Base-by-base conservation (phyloP, 2,329 filamentous ascomycete genomes). In the Colletotrichum acutatum region DNA sequence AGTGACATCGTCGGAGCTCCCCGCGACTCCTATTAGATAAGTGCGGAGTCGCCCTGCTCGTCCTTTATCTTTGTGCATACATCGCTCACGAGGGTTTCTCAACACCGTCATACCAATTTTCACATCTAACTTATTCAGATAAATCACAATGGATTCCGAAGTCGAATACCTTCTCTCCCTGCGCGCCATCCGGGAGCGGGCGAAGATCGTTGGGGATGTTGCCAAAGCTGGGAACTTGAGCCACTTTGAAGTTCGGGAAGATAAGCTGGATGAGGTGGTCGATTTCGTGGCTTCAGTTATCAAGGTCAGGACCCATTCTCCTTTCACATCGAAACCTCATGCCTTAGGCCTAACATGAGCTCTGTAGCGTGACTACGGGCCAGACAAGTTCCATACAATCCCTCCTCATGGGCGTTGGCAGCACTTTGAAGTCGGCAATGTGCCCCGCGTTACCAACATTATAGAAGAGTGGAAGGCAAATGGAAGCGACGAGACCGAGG, bases 361-460 rank as follows among this genome's bases (percentile, higher is more conserved):
- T 53, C 34, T 3, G 7, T 42, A 88, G 86, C 84, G 86, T 22
- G 86, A 88, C 74, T 88, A 86, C 72, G 86, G 86, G 0, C 86
- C 86, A 0, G 82, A 86, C 72, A 82, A 78, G 22, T 86, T 80
- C 74, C 71, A 84, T 61, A 77, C 80, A 0, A 90, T 90, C 63
- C 88, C 88, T 0, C 86, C 87, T 11, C 88, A 90, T 74, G 89
- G 86, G 9, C 85, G 90, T 56, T 91, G 90, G 87, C 90, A 91
- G 77, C 90, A 92, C 79, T 91, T 91, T 75, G 87, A 90, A 16
- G 86, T 90, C 52, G 89, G 89, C 11, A 84, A 84, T 16, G 80
- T 88, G 32, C 81, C 85, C 52, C 87, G 90, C 42, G 80, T 90
- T 8, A 80, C 82, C 7, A 78, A 82, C 7, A 77, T 90, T 3